These are phyloP conservation scores for Erythrophleum fordii DNA, from an alignment of 306 rosid genomes.

Conservation along the genomic window DNA sequence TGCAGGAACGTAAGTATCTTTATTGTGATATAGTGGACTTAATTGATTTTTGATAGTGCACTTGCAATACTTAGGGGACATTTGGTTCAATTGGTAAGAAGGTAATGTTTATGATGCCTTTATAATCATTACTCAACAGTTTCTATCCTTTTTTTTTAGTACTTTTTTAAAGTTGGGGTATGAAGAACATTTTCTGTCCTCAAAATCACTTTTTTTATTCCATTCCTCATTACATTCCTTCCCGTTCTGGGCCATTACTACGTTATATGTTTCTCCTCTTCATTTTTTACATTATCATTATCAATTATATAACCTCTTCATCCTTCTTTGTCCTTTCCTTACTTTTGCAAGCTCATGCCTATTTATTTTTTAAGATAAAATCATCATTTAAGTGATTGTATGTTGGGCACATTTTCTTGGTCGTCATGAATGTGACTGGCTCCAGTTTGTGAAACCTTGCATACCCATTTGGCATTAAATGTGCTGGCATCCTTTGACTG, in stretches of 20 bases:
- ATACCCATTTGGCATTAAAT: conserved; percentile 17
- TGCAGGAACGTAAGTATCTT: conserved; percentile 82
- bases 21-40: neutral
- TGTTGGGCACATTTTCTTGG: conserved; percentile 9
- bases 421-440: neutral
- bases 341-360: conserved; percentile 8
- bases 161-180: too few relatives aligned
- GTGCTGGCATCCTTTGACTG: neutral
- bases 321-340: neutral
- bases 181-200: too few relatives aligned
- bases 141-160: too few relatives aligned
- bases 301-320: neutral
- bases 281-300: neutral
- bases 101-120: too few relatives aligned
- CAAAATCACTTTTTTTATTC: too few relatives aligned
- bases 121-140: too few relatives aligned
- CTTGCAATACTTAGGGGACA: too few relatives aligned
- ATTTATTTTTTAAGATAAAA: conserved; percentile 22
- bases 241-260: too few relatives aligned
- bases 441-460: conserved; percentile 17
- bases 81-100: too few relatives aligned
- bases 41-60: neutral
- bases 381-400: neutral
- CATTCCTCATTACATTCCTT: too few relatives aligned
- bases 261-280: neutral